Evolutionary conservation across 1,139 yeast species (phyloP).

Genomic region (Saccharomyces pastorianus): DNA sequence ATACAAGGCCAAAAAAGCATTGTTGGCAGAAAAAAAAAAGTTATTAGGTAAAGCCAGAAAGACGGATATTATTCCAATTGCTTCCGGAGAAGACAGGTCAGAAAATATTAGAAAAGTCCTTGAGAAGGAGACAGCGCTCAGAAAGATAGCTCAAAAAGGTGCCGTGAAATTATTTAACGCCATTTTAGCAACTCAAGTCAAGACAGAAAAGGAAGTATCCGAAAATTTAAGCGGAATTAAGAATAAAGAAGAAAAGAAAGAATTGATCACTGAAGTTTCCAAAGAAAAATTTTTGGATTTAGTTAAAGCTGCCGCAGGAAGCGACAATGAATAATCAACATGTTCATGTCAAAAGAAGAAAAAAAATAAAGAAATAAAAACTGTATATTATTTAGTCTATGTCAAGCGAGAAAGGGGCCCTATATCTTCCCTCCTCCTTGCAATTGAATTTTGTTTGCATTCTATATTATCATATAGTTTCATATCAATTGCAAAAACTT

Average conservation of each 20-base stretch:
- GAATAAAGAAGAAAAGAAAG: slow-evolving; percentile 42
- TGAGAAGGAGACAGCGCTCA: slow-evolving; percentile 63
- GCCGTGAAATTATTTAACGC: slow-evolving; percentile 90
- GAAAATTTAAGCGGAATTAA: slow-evolving; percentile 34
- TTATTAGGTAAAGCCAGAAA: slow-evolving; percentile 61
- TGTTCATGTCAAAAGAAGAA: not conserved
- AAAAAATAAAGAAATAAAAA: not conserved
- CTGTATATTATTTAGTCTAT: not conserved
- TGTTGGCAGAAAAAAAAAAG: slow-evolving; percentile 65
- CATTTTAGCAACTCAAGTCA: slow-evolving; percentile 71
- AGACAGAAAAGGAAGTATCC: slow-evolving; percentile 38
- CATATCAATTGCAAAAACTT: not conserved
- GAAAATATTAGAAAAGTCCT: slow-evolving; percentile 47
- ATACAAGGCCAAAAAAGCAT: slow-evolving; percentile 65
- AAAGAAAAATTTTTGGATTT: slow-evolving; percentile 85
- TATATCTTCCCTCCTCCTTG: not conserved
- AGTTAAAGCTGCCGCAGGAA: slow-evolving; percentile 69
- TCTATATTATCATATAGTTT: not conserved
- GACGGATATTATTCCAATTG: slow-evolving; percentile 55
- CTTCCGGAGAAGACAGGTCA: slow-evolving; percentile 32
- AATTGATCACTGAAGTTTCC: slow-evolving; percentile 68
- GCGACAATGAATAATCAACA: slow-evolving; percentile 17
- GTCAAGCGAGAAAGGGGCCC: not conserved
- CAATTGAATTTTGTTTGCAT: not conserved
- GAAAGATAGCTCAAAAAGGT: slow-evolving; percentile 88